Evolutionary conservation across 2,329 filamentous ascomycete genomes (phyloP).

Genomic region (Diplodia mutila): DNA sequence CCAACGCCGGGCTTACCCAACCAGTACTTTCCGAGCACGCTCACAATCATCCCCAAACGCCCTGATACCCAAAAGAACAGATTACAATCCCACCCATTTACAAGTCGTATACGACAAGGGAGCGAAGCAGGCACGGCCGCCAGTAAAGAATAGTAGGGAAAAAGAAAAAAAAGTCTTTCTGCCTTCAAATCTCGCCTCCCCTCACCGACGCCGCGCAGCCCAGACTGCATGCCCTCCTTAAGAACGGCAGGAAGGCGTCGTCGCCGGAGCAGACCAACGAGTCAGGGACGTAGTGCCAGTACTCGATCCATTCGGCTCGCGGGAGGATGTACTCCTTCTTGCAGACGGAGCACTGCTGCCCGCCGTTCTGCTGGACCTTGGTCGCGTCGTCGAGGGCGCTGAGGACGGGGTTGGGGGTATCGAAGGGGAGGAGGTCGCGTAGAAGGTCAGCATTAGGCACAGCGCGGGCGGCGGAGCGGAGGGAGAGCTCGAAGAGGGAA

Average conservation of each 20-base stretch:
- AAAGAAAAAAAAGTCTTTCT: background rate
- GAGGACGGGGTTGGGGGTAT: conserved; percentile 8
- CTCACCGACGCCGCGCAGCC: conserved; percentile 24
- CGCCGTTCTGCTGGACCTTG: background rate
- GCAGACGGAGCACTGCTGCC: conserved; percentile 25
- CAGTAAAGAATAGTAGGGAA: background rate
- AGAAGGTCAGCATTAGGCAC: conserved; percentile 1
- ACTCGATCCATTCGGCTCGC: conserved; percentile 30
- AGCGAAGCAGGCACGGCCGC: background rate
- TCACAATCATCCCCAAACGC: background rate
- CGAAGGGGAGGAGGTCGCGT: conserved; percentile 1
- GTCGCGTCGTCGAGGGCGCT: conserved; percentile 7
- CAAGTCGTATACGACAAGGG: background rate
- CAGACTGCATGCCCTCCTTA: conserved; percentile 24
- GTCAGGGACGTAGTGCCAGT: conserved; percentile 28
- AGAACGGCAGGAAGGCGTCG: conserved; percentile 24
- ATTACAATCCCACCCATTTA: background rate
- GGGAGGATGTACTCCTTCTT: conserved; percentile 26
- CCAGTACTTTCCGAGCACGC: background rate
- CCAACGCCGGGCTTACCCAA: conserved; percentile 13
- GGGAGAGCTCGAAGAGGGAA: conserved; percentile 42
- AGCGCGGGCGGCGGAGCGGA: conserved; percentile 29
- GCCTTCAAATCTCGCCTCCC: conserved; percentile 10
- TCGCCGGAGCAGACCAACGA: conserved; percentile 9
- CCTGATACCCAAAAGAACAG: background rate